These are phyloP conservation scores for Saussurea involucrata DNA, from an alignment of 129 eudicot species.

Conservation along the genomic window DNA sequence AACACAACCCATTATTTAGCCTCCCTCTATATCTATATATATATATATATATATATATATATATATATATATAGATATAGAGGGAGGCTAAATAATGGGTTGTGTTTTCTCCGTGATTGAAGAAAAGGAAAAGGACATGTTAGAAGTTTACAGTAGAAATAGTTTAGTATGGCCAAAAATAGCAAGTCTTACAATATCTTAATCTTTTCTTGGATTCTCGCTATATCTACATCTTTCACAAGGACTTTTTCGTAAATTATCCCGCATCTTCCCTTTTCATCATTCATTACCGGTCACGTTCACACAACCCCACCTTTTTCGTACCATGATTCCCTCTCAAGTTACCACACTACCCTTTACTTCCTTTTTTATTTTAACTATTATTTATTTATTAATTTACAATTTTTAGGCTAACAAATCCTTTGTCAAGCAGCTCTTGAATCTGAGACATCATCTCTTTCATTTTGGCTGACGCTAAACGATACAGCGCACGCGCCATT, in stretches of 20 bases:
- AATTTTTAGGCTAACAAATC: no score
- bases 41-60: no score
- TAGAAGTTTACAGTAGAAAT: neutral
- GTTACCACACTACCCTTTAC: neutral
- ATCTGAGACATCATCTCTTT: no score
- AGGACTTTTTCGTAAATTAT: neutral
- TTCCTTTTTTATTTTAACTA: neutral
- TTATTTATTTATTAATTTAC: no score
- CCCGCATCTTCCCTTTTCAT: neutral
- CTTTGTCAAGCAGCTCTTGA: no score
- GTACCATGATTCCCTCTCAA: neutral
- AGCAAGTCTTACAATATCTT: constrained; percentile 19
- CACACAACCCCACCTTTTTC: neutral
- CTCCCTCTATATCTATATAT: no score
- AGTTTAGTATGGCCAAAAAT: constrained; percentile 17
- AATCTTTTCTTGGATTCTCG: constrained; percentile 7
- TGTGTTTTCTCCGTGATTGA: neutral
- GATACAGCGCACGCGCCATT: no score
- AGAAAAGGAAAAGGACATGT: neutral
- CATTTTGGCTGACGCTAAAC: no score
- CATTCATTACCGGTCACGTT: neutral
- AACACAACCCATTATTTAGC: no score
- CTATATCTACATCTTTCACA: neutral
- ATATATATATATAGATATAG: no score
- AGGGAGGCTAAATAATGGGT: neutral